phyloP scores from a whole-genome alignment of 1,139 yeast species.

The Saccharomyces hybrid region DNA sequence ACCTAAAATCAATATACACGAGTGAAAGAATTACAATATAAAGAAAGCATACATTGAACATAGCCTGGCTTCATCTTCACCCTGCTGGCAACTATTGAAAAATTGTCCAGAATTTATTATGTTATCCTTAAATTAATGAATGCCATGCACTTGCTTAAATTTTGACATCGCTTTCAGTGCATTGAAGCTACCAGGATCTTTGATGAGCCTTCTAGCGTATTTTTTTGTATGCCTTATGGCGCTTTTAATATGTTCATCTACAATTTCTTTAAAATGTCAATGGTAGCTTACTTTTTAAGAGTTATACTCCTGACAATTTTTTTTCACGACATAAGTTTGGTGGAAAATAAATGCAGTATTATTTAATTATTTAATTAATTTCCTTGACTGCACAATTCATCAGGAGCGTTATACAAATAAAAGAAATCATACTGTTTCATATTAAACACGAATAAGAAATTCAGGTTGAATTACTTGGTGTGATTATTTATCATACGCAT shows the following conservation, averaged over 20 bases:
- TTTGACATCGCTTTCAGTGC: background rate
- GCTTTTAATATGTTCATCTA: background rate
- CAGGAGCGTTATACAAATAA: background rate
- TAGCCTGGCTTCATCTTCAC: background rate
- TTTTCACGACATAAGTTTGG: background rate
- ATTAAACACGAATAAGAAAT: background rate
- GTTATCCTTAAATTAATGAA: background rate
- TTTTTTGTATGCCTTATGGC: background rate
- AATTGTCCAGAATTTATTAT: no score
- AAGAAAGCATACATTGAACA: background rate
- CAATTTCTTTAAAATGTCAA: no score
- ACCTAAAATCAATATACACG: background rate
- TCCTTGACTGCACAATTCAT: background rate
- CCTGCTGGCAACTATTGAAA: background rate
- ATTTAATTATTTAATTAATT: no score
- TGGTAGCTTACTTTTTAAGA: background rate
- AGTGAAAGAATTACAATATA: background rate
- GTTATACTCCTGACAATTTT: background rate
- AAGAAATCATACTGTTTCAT: background rate
- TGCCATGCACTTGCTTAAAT: background rate
- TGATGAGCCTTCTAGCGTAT: background rate
- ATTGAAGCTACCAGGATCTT: background rate
- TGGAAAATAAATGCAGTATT: background rate
- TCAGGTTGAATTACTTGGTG: background rate
- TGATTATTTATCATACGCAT: no score